phyloP scores from a whole-genome alignment of 176 grass and related monocot genomes.

The Neostapfia colusana region DNA sequence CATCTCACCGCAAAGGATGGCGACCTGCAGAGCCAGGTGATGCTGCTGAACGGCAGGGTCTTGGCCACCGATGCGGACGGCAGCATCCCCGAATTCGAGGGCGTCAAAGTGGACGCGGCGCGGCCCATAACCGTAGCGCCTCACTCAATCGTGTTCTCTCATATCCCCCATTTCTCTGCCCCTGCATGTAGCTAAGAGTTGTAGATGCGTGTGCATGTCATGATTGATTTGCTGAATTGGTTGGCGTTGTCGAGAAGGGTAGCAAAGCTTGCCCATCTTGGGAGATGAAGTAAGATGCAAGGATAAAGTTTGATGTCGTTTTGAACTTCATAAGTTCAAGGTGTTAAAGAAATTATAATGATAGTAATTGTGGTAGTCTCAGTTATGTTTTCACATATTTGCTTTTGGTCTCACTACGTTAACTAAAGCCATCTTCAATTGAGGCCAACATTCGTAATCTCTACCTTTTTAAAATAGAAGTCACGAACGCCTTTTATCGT shows the following conservation, averaged over 20 bases:
- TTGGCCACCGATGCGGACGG: slow-evolving; percentile 50
- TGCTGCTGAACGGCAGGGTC: slow-evolving; percentile 65
- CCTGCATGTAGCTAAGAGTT: slow-evolving; percentile 46
- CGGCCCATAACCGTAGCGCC: slow-evolving; percentile 45
- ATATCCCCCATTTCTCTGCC: slow-evolving; percentile 48
- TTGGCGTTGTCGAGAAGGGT: slow-evolving; percentile 5
- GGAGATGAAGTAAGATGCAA: slow-evolving; percentile 34
- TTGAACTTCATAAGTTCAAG: not conserved
- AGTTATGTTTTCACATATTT: too few relatives aligned
- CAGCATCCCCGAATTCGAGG: slow-evolving; percentile 51
- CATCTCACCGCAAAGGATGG: slow-evolving; percentile 55
- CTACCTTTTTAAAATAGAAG: too few relatives aligned
- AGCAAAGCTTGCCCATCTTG: slow-evolving; percentile 40
- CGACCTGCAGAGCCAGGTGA: slow-evolving; percentile 61
- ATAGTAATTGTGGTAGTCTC: too few relatives aligned
- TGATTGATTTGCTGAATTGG: slow-evolving; percentile 7
- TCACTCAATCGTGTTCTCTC: slow-evolving; percentile 60
- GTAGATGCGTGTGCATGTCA: slow-evolving; percentile 12
- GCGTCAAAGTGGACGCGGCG: slow-evolving; percentile 31
- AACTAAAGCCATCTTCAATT: too few relatives aligned
- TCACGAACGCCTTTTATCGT: too few relatives aligned
- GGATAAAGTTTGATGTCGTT: not conserved
- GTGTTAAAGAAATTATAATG: not conserved
- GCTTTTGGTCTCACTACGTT: too few relatives aligned
- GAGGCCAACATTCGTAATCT: too few relatives aligned